Evolutionary conservation across 2,329 filamentous ascomycete species (phyloP).

Genomic region (Verticillium klebahnii): DNA sequence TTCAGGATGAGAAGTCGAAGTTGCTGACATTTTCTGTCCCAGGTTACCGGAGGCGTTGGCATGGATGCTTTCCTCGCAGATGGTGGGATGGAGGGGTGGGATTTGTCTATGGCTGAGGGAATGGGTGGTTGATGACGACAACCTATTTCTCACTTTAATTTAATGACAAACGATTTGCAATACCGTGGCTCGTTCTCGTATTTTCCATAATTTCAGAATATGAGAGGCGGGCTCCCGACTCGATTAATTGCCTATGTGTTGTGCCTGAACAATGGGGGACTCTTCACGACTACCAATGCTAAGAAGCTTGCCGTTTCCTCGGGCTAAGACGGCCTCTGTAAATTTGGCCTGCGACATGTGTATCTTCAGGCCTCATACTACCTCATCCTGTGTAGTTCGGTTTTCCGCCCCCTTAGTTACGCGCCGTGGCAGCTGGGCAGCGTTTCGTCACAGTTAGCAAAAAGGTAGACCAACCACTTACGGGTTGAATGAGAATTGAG

Average conservation of each 20-base stretch:
- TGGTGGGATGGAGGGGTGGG: background rate
- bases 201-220: background rate
- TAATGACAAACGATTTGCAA: too few species aligned
- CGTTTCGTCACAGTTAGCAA: background rate
- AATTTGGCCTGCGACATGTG: too few species aligned
- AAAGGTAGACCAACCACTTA: background rate
- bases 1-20: background rate
- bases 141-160: too few species aligned
- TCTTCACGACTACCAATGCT: too few species aligned
- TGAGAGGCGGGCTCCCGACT: background rate
- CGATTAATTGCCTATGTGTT: too few species aligned
- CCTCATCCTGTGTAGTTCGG: too few species aligned
- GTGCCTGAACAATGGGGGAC: too few species aligned
- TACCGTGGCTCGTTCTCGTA: too few species aligned
- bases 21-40: background rate
- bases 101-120: background rate
- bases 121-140: background rate
- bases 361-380: too few species aligned
- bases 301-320: too few species aligned
- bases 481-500: background rate
- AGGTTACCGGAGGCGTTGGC: constrained; percentile 1
- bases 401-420: background rate
- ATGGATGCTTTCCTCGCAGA: constrained; percentile 1
- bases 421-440: too few species aligned
- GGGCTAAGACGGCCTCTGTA: too few species aligned